A percentile compares a stretch with the other conserved stretches of the same genome.
These are phyloP conservation scores for Hanseniaspora pseudoguilliermondii DNA, from an alignment of 805 yeast species.

Conservation along the genomic window DNA sequence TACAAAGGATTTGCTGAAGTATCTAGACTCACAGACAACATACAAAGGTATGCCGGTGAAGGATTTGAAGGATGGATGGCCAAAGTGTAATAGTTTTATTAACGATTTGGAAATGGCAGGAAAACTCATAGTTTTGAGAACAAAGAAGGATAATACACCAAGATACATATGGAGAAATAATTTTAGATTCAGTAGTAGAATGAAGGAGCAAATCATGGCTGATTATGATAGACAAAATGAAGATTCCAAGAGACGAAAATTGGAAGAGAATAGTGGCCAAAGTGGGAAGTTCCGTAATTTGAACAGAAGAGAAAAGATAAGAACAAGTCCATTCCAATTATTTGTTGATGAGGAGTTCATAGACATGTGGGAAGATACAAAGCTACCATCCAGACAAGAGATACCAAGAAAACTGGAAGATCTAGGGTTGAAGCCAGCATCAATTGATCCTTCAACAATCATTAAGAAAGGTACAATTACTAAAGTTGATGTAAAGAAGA, in stretches of 20 bases:
- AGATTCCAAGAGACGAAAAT: constrained; percentile 1
- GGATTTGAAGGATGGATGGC: constrained; percentile 79
- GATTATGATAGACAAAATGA: constrained; percentile 31
- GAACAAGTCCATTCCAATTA: constrained; percentile 24
- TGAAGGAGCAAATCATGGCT: constrained; percentile 32
- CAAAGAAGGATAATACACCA: constrained; percentile 90
- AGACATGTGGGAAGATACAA: constrained; percentile 64
- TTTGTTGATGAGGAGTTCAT: constrained; percentile 70
- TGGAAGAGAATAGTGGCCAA: background rate
- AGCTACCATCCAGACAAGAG: constrained; percentile 70
- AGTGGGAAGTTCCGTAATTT: background rate
- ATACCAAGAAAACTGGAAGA: constrained; percentile 65
- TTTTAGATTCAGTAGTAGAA: constrained; percentile 26
- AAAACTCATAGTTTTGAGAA: constrained; percentile 69
- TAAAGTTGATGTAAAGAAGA: constrained; percentile 59
- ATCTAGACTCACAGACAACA: constrained; percentile 67
- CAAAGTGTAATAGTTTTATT: constrained; percentile 69
- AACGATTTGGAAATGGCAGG: constrained; percentile 64
- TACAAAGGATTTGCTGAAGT: constrained; percentile 61
- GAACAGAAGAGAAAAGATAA: constrained; percentile 14
- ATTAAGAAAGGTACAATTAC: constrained; percentile 47
- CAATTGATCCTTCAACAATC: constrained; percentile 92
- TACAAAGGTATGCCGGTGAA: constrained; percentile 23
- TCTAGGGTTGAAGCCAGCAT: constrained; percentile 88
- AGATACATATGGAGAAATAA: constrained; percentile 80